Conservation (phyloP, 352 stramenopile species). For the Phytopythium kandeliae region DNA sequence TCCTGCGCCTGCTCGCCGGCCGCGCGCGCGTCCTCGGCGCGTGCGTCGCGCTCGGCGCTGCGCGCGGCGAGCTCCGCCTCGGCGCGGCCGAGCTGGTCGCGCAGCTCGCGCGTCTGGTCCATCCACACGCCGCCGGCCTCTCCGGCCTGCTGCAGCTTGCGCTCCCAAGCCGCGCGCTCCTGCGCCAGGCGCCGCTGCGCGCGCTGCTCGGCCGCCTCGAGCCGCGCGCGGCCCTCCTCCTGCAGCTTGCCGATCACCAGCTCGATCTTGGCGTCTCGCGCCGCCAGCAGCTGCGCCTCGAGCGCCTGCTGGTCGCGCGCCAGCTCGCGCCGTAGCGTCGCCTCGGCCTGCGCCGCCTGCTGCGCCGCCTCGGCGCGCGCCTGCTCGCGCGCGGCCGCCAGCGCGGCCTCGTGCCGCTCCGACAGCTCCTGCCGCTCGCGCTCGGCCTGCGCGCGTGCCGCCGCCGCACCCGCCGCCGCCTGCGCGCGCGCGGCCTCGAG, state of each 20-base stretch:
- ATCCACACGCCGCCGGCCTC: slow-evolving; percentile 83
- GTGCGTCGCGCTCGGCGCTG: slow-evolving; percentile 37
- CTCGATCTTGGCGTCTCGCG: slow-evolving; percentile 76
- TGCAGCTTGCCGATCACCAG: slow-evolving; percentile 79
- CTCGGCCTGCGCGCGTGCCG: slow-evolving; percentile 29
- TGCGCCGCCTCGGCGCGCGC: slow-evolving; percentile 44
- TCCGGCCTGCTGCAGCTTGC: slow-evolving; percentile 68
- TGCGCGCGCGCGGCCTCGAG: slow-evolving; percentile 54
- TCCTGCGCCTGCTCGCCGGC: slow-evolving; percentile 45
- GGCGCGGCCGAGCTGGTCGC: slow-evolving; percentile 56
- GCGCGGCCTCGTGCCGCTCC: slow-evolving; percentile 54
- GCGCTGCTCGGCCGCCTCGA: slow-evolving; percentile 47
- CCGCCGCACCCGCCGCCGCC: slow-evolving; percentile 29
- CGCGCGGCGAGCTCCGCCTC: slow-evolving; percentile 42
- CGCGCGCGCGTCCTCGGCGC: slow-evolving; percentile 32
- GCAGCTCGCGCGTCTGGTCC: slow-evolving; percentile 77
- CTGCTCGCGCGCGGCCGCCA: slow-evolving; percentile 48
- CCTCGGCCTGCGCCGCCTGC: slow-evolving; percentile 39
- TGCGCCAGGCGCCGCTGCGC: slow-evolving; percentile 42
- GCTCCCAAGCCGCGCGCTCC: slow-evolving; percentile 60
- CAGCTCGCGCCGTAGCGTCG: slow-evolving; percentile 51
- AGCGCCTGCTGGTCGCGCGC: slow-evolving; percentile 52
- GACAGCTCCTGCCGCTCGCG: slow-evolving; percentile 64
- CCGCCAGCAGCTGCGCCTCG: slow-evolving; percentile 63
- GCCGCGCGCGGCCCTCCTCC: slow-evolving; percentile 49